Conservation (phyloP, 352 stramenopile genomes). For the Blastocystis sp. region DNA sequence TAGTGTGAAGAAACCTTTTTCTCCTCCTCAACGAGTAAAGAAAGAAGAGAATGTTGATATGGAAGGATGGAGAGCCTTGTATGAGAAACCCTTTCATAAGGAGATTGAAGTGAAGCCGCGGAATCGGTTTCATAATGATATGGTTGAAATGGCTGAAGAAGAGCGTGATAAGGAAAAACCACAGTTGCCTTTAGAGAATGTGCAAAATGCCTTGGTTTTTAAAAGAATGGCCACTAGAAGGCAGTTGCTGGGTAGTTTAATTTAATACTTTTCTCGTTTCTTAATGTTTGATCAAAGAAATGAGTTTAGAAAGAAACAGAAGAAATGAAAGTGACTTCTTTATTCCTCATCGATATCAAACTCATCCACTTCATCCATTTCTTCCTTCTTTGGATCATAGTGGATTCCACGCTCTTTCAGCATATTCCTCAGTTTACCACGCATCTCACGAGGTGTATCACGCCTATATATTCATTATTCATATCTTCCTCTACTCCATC, state of each 20-base stretch:
- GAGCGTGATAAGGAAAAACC: constrained; percentile 7
- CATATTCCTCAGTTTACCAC: neutral
- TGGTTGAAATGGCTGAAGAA: constrained; percentile 6
- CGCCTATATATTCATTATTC: neutral
- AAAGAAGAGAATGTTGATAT: constrained; percentile 2
- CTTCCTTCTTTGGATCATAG: constrained; percentile 28
- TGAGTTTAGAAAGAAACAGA: neutral
- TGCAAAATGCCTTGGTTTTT: constrained; percentile 41
- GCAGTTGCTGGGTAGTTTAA: constrained; percentile 24
- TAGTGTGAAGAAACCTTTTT: constrained; percentile 4
- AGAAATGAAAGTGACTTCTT: neutral
- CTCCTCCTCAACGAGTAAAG: neutral
- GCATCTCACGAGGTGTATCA: constrained; percentile 52
- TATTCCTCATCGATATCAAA: neutral
- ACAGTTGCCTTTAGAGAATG: constrained; percentile 19
- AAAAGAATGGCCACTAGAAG: neutral
- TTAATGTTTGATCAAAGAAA: neutral
- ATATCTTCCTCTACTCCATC: neutral
- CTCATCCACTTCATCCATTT: neutral
- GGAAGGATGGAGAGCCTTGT: constrained; percentile 39
- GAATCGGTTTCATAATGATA: constrained; percentile 11
- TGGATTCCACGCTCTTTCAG: constrained; percentile 9
- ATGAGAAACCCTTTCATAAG: constrained; percentile 28
- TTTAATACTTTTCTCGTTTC: constrained; percentile 56
- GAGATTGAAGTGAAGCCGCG: constrained; percentile 7